Percentiles rank a stretch among this genome's conserved stretches.
Conservation (phyloP, 2,329 filamentous ascomycete species). For the Paecilomyces niveus region DNA sequence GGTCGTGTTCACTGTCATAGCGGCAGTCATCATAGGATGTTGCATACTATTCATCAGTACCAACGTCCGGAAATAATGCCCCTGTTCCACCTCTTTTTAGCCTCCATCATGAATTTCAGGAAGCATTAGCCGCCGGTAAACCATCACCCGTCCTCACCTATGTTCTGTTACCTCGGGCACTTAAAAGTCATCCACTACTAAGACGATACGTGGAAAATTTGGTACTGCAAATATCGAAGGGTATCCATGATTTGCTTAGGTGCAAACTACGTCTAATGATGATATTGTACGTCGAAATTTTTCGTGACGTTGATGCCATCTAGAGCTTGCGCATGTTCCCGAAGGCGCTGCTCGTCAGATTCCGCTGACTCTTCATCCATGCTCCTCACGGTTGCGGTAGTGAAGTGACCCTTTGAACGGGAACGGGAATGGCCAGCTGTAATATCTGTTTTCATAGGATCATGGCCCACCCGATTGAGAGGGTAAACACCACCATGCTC, state of each 20-base stretch:
- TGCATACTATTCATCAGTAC: constrained; percentile 39
- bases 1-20: constrained; percentile 50
- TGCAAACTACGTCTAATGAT: background rate
- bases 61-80: constrained; percentile 14
- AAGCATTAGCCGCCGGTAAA: too few species aligned
- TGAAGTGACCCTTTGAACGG: background rate
- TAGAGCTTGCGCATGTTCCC: background rate
- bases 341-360: background rate
- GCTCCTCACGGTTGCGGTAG: background rate
- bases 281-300: background rate
- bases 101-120: too few species aligned
- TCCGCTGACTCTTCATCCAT: background rate
- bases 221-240: background rate
- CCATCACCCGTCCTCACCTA: background rate
- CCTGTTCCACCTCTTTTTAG: background rate
- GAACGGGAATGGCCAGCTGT: background rate
- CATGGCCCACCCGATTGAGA: background rate
- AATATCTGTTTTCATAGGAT: background rate
- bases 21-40: constrained; percentile 37
- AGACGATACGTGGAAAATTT: too few species aligned
- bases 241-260: background rate
- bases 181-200: too few species aligned
- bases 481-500: background rate
- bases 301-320: background rate
- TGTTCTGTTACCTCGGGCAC: background rate